Evolutionary conservation across 2,329 filamentous ascomycete genomes (phyloP).

Genomic region (Aspergillus sp.): DNA sequence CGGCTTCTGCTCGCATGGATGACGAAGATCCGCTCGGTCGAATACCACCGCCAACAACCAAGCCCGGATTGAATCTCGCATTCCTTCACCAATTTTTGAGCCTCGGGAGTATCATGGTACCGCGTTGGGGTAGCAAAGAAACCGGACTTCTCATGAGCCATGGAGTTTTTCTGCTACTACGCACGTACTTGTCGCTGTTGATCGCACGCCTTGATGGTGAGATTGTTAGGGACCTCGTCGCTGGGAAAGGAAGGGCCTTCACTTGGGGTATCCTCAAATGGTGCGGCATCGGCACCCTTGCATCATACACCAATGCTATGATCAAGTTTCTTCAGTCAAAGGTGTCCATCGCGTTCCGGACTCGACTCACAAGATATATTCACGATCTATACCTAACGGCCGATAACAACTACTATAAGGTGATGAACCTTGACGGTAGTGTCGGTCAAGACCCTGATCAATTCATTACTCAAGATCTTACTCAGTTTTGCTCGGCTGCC

Average conservation of each 20-base stretch:
- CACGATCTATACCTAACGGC: constrained; percentile 96
- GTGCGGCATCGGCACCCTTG: constrained; percentile 89
- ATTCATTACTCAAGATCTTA: constrained; percentile 96
- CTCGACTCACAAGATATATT: constrained; percentile 90
- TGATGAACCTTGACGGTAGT: constrained; percentile 88
- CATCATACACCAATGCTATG: constrained; percentile 97
- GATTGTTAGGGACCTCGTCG: constrained; percentile 94
- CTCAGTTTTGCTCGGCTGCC: constrained; percentile 88
- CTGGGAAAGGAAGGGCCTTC: constrained; percentile 85
- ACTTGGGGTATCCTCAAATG: constrained; percentile 89
- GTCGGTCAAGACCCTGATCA: constrained; percentile 91
- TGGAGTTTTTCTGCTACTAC: constrained; percentile 81
- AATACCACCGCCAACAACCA: constrained; percentile 85
- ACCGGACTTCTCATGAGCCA: constrained; percentile 87
- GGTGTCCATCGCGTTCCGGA: constrained; percentile 96
- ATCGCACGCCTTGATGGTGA: constrained; percentile 92
- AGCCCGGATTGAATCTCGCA: constrained; percentile 89
- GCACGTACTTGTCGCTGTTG: constrained; percentile 90
- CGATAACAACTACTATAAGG: constrained; percentile 93
- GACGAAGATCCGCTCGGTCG: constrained; percentile 60
- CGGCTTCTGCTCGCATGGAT: constrained; percentile 73
- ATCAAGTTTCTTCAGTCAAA: constrained; percentile 98
- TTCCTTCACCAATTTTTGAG: constrained; percentile 97
- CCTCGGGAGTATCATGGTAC: constrained; percentile 95
- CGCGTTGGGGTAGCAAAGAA: constrained; percentile 92